These are phyloP conservation scores for Mycosphaerella arachidis DNA, from an alignment of 2,329 filamentous ascomycete species.

Conservation along the genomic window DNA sequence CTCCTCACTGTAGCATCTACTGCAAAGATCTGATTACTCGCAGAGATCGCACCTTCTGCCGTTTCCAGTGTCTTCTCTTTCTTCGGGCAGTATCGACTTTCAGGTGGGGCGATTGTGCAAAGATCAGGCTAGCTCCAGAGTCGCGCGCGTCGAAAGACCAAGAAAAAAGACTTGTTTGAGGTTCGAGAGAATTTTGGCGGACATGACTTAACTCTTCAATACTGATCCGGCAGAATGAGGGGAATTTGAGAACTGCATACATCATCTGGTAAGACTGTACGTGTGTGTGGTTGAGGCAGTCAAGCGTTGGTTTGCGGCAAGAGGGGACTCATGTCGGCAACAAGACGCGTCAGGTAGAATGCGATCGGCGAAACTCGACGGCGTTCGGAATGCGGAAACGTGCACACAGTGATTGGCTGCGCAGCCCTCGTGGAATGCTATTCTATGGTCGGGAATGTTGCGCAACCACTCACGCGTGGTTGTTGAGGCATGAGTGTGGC, in stretches of 20 bases:
- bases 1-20: background rate
- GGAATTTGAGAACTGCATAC: background rate
- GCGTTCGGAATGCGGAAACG: background rate
- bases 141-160: background rate
- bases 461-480: background rate
- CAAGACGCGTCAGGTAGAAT: background rate
- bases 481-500: background rate
- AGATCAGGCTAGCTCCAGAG: background rate
- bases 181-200: background rate
- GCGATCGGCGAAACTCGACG: background rate
- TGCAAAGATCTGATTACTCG: background rate
- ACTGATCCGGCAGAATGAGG: background rate
- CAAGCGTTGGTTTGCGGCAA: background rate
- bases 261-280: background rate
- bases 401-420: background rate
- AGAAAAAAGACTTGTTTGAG: background rate
- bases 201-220: background rate
- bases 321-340: background rate
- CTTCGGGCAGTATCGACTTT: background rate
- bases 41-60: background rate
- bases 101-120: background rate
- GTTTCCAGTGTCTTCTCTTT: conserved; percentile 1
- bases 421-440: background rate
- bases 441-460: background rate
- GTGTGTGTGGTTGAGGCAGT: background rate